phyloP scores from a whole-genome alignment of 108 stramenopile species.

The Bacterosira constricta region DNA sequence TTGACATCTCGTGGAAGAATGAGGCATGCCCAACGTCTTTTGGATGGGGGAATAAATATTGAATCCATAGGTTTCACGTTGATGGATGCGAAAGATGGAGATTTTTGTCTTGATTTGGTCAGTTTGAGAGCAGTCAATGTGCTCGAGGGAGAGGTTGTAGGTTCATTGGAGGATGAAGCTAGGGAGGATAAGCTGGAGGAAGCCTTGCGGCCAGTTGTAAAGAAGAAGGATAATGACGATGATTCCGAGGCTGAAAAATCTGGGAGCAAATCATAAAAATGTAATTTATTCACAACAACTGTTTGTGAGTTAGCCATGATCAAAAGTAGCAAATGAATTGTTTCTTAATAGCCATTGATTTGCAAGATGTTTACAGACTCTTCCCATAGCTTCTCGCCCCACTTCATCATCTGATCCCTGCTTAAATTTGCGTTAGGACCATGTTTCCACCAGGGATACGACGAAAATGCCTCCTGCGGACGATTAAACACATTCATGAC shows the following conservation, averaged over 20 bases:
- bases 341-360: neutral
- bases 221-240: neutral
- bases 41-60: conserved; percentile 66
- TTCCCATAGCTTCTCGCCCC: conserved; percentile 32
- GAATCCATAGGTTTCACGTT: conserved; percentile 80
- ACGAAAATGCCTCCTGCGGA: conserved; percentile 34
- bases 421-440: conserved; percentile 13
- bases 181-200: conserved; percentile 19
- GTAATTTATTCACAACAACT: too few relatives aligned
- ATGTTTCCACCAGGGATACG: conserved; percentile 17
- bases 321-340: too few relatives aligned
- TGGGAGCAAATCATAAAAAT: neutral
- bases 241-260: neutral
- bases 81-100: conserved; percentile 83
- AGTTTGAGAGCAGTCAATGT: conserved; percentile 77
- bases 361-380: conserved; percentile 13
- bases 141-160: conserved; percentile 41
- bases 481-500: conserved; percentile 31
- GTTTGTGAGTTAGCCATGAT: too few relatives aligned
- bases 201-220: neutral
- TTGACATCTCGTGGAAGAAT: conserved; percentile 68
- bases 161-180: conserved; percentile 27
- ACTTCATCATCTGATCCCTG: conserved; percentile 26
- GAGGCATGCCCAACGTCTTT: conserved; percentile 58
- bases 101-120: conserved; percentile 80